phyloP scores from a whole-genome alignment of 495 filamentous ascomycete species.

The Opeltia flavorubescens region DNA sequence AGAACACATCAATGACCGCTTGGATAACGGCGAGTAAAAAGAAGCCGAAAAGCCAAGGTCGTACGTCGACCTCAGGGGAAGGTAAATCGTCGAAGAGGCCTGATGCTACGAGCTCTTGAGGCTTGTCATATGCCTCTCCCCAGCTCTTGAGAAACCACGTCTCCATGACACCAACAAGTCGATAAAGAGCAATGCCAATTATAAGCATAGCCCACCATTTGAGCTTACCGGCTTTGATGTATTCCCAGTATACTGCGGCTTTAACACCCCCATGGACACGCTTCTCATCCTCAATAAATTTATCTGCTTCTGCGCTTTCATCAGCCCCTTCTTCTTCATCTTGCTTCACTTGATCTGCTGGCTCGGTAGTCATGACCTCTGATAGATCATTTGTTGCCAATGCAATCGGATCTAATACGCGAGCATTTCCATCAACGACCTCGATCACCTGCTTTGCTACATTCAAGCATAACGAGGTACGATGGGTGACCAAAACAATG shows the following conservation, averaged over 20 bases:
- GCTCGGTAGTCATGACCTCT: conserved; percentile 17
- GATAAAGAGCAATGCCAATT: conserved; percentile 41
- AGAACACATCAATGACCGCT: conserved; percentile 37
- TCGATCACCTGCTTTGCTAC: conserved; percentile 57
- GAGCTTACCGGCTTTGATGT: conserved; percentile 61
- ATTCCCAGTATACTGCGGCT: conserved; percentile 63
- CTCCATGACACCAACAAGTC: conserved; percentile 43
- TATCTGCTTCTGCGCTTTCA: conserved; percentile 43
- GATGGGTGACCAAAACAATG: conserved; percentile 65
- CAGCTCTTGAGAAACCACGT: conserved; percentile 76
- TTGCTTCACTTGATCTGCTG: conserved; percentile 21
- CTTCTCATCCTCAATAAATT: conserved; percentile 73
- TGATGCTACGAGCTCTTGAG: conserved; percentile 11
- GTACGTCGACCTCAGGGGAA: conserved; percentile 48
- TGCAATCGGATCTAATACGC: conserved; percentile 27
- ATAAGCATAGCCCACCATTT: conserved; percentile 55
- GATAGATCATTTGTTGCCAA: conserved; percentile 10
- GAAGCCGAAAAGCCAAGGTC: conserved; percentile 60
- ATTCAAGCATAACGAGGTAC: conserved; percentile 49
- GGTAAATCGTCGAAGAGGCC: conserved; percentile 45
- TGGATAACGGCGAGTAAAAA: conserved; percentile 43
- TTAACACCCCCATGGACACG: conserved; percentile 64
- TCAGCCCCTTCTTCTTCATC: conserved; percentile 31
- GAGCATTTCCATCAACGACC: conserved; percentile 40
- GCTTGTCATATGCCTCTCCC: conserved; percentile 56